Base-by-base conservation (phyloP, 2,329 filamentous ascomycete species). In the Penicillium sp. region DNA sequence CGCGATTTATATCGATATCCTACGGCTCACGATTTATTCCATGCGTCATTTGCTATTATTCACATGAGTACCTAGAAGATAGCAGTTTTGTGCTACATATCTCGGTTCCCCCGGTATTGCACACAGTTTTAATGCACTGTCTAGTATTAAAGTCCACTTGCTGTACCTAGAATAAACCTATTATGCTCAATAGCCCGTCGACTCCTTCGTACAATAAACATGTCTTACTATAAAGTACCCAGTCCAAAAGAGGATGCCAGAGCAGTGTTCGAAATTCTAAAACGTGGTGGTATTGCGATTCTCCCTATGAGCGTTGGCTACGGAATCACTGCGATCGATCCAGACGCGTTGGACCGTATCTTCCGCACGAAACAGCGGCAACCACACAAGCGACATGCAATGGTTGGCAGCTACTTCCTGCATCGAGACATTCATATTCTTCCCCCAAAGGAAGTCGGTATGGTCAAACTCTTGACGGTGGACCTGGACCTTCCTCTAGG, bases 221-320 rank as follows among this genome's bases (percentile, higher is more conserved):
- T 50, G 51, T 23, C 31, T 18, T 34, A n/a, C 12, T 29, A 8
- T 13, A 29, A 40, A 34, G 9, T 23, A 23, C 34, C 31, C 9
- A 52, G n/a, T 32, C 41, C 45, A 3, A 38, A 52, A 15, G 23
- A 49, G 3, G 67, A 69, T 47, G 65, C 67, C 0, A 50, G 35
- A 23, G 51, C 54, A 10, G 63, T 63, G 13, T 65, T 67, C 21
- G 21, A 61, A 3, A 55, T 67, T 16, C 49, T 70, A 10, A 47
- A 55, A 39, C 40, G 53, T 4, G 63, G 65, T 4, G 67, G 67
- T 3, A 56, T 69, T 13, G 68, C 60, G 12, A 68, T 69, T 29
- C 56, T 69, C 25, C 68, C 67, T 1, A 57, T 55, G 39, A 57
- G 52, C 40, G 61, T 70, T 10, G 68, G 67, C 41, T 69, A 69